Evolutionary conservation across 2,329 filamentous ascomycete genomes (phyloP), one percentile per base, ranked within the genome.

Genomic region (Acephala macrosclerotiorum): DNA sequence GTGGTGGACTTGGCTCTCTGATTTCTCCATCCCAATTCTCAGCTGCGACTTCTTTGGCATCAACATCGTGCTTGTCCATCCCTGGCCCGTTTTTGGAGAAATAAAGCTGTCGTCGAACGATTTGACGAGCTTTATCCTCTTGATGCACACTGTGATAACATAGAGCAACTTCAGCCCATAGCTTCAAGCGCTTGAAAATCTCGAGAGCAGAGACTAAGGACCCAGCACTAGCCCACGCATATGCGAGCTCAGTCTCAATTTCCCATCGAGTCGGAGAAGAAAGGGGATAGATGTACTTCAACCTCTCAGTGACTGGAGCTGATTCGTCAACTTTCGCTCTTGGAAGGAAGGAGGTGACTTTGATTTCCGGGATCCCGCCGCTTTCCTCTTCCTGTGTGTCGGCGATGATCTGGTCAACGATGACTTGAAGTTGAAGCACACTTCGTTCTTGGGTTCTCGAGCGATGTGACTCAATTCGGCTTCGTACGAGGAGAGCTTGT

Each of bases 91-190:
- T 77, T 0, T 87, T 89, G 12, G 87, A 86, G 58, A 91, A 85
- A 80, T 93, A 97, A 0, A 99, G 82, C 62, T 95, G 89, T 79
- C 89, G 89, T 61, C 93, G 87, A 18, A 98, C 82, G 58, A 97
- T 86, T 2, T 85, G 86, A 63, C 87, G 88, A 1, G 94, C 96
- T 75, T 96, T 96, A 26, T 91, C 91, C 78, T 97, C 94, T 79
- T 87, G 60, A 79, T 81, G 64, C 84, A 60, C 72, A 79, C 82
- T 22, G 80, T 86, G 55, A 77, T 83, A 75, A 77, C 96, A 99
- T 1, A 99, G 84, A 0, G 96, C 95, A 4, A 94, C 93, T 79
- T 99, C 96, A 1, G 96, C 92, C 94, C 96, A 98, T 77, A 98
- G 90, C 64, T 94, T 89, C 20, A 99, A 81, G 2, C 96, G 87